Percentiles rank a stretch among this genome's conserved stretches.
Conservation (phyloP, 768 basidiomycete species). For the Leccinellum luteum region DNA sequence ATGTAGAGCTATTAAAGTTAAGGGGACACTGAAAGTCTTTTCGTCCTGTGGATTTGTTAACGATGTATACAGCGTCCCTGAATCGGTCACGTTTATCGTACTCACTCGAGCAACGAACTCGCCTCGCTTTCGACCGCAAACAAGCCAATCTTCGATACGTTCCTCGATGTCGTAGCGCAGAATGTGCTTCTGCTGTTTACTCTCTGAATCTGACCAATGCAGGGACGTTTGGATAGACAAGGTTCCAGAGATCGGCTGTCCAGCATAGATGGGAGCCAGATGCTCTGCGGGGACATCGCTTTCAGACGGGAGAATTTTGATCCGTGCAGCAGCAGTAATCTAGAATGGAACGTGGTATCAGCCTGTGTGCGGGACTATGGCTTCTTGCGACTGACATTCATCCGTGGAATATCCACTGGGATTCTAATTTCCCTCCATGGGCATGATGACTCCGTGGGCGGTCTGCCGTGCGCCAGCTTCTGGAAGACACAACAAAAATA, state of each 20-base stretch:
- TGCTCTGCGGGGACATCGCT: constrained; percentile 27
- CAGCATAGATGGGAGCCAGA: constrained; percentile 64
- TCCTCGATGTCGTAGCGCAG: constrained; percentile 85
- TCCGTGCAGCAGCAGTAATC: constrained; percentile 64
- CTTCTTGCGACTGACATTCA: constrained; percentile 55
- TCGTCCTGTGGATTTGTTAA: constrained; percentile 48
- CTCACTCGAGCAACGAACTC: constrained; percentile 73
- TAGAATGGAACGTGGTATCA: constrained; percentile 28
- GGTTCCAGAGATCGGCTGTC: constrained; percentile 75
- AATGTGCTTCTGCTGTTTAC: constrained; percentile 42
- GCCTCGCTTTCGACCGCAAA: constrained; percentile 85
- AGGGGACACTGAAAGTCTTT: constrained; percentile 51
- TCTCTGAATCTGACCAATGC: constrained; percentile 63
- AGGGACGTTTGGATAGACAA: constrained; percentile 71
- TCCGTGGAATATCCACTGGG: constrained; percentile 81
- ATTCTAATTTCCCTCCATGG: constrained; percentile 77
- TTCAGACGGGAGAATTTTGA: constrained; percentile 46
- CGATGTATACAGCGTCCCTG: background rate
- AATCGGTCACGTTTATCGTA: background rate
- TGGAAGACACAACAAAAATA: constrained; percentile 23
- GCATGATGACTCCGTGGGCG: constrained; percentile 31
- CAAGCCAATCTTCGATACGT: constrained; percentile 80
- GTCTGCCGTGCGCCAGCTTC: constrained; percentile 41
- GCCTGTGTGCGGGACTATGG: background rate
- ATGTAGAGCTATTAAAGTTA: constrained; percentile 85